A percentile compares a stretch with the other conserved stretches of the same genome.
Conservation (phyloP, 345 rosid genomes). For the Brassica nigra region DNA sequence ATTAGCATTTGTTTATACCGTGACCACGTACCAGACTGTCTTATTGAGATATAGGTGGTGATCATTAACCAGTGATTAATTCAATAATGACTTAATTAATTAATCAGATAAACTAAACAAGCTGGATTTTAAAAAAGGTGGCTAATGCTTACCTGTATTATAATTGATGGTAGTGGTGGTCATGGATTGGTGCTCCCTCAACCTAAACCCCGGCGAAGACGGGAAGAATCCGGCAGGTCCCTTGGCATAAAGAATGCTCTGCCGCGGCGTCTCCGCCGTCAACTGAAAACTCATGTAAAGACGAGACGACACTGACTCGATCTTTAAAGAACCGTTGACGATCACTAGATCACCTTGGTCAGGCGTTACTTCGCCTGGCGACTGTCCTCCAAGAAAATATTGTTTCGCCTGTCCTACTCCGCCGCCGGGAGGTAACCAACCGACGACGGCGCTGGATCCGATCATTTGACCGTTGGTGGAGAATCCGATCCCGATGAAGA, state of each 20-base stretch:
- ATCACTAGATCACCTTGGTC: constrained; percentile 60
- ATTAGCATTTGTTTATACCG: background rate
- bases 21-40: background rate
- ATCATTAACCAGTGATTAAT: background rate
- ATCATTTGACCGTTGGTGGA: constrained; percentile 63
- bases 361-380: constrained; percentile 44
- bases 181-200: constrained; percentile 57
- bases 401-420: constrained; percentile 38
- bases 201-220: constrained; percentile 40
- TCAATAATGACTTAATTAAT: constrained; percentile 6
- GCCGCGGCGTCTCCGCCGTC: constrained; percentile 46
- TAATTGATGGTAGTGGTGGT: constrained; percentile 58
- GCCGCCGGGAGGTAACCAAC: constrained; percentile 58
- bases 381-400: constrained; percentile 53
- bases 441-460: constrained; percentile 80
- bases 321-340: constrained; percentile 40
- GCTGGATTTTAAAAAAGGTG: background rate
- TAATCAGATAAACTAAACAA: background rate
- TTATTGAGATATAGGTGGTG: background rate
- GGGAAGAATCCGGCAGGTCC: constrained; percentile 62
- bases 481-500: constrained; percentile 72
- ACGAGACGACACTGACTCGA: constrained; percentile 53
- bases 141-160: constrained; percentile 52
- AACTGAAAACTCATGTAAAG: constrained; percentile 71
- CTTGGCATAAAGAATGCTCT: constrained; percentile 54